Percentiles rank a stretch among this genome's conserved stretches.
Conservation (phyloP, 169 alveolate species). For the Blepharisma undulans region DNA sequence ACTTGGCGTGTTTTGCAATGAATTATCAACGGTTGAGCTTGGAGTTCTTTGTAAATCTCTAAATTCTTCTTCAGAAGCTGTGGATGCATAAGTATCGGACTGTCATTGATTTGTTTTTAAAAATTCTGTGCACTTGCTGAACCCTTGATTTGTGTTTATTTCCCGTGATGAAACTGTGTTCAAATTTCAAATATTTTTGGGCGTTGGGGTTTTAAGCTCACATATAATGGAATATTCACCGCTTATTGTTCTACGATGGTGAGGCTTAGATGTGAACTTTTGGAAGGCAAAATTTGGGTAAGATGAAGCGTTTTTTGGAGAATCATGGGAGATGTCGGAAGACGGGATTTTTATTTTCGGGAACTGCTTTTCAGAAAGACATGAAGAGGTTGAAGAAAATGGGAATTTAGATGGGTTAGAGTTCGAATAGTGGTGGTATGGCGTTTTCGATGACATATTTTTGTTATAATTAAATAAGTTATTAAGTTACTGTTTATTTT, state of each 20-base stretch:
- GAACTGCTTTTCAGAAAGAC: background rate
- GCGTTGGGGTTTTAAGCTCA: background rate
- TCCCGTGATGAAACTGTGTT: background rate
- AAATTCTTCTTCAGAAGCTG: background rate
- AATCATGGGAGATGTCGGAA: background rate
- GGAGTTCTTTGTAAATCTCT: background rate
- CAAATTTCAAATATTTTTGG: background rate
- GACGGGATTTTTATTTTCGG: background rate
- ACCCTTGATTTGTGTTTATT: background rate
- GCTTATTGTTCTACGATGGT: background rate
- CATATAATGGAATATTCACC: background rate
- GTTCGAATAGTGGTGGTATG: background rate
- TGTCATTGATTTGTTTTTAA: background rate
- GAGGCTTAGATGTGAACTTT: background rate
- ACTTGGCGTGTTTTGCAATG: background rate
- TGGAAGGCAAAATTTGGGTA: background rate
- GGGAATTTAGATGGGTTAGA: background rate
- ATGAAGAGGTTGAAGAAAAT: background rate
- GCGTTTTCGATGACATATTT: background rate
- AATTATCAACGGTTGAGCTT: background rate
- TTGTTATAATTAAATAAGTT: background rate
- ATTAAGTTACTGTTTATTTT: background rate
- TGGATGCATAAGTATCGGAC: background rate
- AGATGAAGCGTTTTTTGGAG: background rate
- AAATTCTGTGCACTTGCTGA: background rate